These are phyloP conservation scores for Triglochin maritima DNA, from an alignment of 106 monocot genomes.

Conservation along the genomic window DNA sequence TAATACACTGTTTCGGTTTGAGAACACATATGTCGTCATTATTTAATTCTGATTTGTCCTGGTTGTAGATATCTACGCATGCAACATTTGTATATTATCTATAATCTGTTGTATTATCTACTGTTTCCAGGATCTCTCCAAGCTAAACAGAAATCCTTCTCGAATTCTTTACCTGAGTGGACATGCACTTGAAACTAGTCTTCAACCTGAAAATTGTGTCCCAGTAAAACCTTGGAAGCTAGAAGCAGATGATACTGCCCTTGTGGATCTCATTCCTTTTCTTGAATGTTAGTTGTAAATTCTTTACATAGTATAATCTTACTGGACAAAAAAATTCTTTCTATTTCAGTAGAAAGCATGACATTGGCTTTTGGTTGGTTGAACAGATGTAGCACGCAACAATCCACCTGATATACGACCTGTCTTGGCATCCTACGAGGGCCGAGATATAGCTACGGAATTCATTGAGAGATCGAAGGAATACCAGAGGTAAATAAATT, in stretches of 20 bases:
- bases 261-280: conserved; percentile 93
- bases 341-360: not conserved
- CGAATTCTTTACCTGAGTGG: conserved; percentile 75
- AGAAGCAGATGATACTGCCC: conserved; percentile 82
- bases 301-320: no score
- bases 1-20: no score
- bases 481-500: conserved; percentile 50
- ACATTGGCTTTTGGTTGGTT: not conserved
- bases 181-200: conserved; percentile 57
- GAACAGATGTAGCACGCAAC: conserved; percentile 67
- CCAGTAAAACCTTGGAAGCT: conserved; percentile 72
- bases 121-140: conserved; percentile 65
- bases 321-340: no score
- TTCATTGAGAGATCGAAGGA: conserved; percentile 91
- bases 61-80: no score
- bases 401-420: conserved; percentile 89
- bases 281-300: conserved; percentile 66
- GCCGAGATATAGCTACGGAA: conserved; percentile 68
- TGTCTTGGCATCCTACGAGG: conserved; percentile 89
- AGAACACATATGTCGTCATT: no score
- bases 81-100: no score
- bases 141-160: conserved; percentile 91
- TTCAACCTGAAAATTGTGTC: conserved; percentile 86
- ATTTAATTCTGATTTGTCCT: no score
- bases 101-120: no score